These are phyloP conservation scores for Citrullus amarus DNA, from an alignment of 306 rosid genomes.

Conservation along the genomic window DNA sequence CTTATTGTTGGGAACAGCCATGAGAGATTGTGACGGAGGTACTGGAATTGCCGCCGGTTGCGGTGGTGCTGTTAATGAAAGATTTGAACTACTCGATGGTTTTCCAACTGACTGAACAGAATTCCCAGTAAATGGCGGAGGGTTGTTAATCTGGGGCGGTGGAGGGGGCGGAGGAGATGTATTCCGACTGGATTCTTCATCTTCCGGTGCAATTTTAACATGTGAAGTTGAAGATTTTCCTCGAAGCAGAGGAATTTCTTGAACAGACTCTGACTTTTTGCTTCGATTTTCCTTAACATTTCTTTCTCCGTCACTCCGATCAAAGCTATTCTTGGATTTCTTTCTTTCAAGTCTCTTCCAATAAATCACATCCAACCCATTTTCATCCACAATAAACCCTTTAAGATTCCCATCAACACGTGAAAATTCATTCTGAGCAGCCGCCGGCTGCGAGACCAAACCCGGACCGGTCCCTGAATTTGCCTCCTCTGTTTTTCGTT, in stretches of 20 bases:
- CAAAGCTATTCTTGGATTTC: constrained; percentile 17
- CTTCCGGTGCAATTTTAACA: constrained; percentile 26
- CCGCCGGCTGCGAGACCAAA: background rate
- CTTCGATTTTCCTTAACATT: constrained; percentile 10
- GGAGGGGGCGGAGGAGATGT: constrained; percentile 3
- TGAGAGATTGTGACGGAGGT: constrained; percentile 3
- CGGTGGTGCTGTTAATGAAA: constrained; percentile 15
- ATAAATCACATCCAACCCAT: constrained; percentile 84
- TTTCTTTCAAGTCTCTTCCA: constrained; percentile 65
- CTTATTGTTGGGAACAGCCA: constrained; percentile 1
- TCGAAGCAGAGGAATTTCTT: constrained; percentile 68
- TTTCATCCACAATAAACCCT: constrained; percentile 65
- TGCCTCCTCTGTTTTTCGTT: constrained; percentile 14
- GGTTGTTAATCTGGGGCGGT: constrained; percentile 10
- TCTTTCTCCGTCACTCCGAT: background rate
- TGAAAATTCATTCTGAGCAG: background rate
- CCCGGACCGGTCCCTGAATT: background rate
- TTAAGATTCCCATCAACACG: constrained; percentile 10
- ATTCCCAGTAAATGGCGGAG: constrained; percentile 10
- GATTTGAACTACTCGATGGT: constrained; percentile 6
- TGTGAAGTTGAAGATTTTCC: constrained; percentile 72
- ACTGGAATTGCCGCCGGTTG: background rate
- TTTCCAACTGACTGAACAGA: constrained; percentile 13
- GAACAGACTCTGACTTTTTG: constrained; percentile 18
- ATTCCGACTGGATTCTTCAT: constrained; percentile 10